Base-by-base conservation (phyloP, 2,329 filamentous ascomycete species). In the Fusarium mangiferae region DNA sequence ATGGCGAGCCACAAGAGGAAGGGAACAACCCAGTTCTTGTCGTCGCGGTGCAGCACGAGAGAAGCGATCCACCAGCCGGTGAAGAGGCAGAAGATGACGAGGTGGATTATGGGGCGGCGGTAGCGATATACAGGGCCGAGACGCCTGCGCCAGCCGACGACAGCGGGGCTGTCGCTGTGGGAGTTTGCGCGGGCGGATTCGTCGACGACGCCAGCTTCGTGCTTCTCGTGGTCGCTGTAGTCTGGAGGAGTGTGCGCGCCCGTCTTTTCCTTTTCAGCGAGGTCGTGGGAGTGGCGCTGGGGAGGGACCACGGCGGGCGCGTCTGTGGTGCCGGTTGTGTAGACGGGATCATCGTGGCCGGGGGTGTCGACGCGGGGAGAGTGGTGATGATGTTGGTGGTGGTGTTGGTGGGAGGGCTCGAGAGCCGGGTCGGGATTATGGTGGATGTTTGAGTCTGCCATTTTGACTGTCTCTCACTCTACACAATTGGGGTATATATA, bases 1-100 rank as follows among this genome's bases (percentile, higher is more conserved):
- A 97, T 91, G 74, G 86, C 87, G 51, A 97, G 89, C 86, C 92
- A 97, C 52, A 98, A 80, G 57, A 97, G 86, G 83, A 97, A 96
- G 1, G 95, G 94, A 56, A 95, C 89, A 64, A 97, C 83, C 94
- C 94, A 97, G 78, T 94, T 94, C 82, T 86, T 87, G 78, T 94
- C 90, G 67, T 92, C 76, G 67, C 90, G 90, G 81, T 96, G 94
- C 60, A 94, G 85, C 67, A 95, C 86, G 54, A 96, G 84, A 62
- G 91, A 90, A 12, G 92, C 91, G 73, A 95, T 92, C 92, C 92
- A 95, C 93, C 93, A 95, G 78, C 85, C 86, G 7, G 85, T 87
- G 70, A 85, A 85, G 62, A 87, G 74, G 56, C 77, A 74, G 59
- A 84, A 84, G 77, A 87, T 74, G 78, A 85, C 75, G 74, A 86